phyloP scores from a whole-genome alignment of 2,329 filamentous ascomycete species.

The Cucurbitaria berberidis region DNA sequence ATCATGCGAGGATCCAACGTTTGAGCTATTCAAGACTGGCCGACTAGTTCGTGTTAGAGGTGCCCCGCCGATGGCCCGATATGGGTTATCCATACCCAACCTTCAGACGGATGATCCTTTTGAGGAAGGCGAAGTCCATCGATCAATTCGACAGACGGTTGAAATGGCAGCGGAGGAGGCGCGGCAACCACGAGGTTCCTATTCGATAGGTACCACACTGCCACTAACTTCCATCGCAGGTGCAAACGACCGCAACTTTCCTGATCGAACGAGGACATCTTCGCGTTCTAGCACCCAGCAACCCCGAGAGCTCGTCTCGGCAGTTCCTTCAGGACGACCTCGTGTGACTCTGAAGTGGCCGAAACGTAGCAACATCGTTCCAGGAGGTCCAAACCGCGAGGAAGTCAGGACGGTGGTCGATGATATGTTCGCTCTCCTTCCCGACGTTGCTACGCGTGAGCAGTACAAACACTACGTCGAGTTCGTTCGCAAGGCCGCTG shows the following conservation, averaged over 20 bases:
- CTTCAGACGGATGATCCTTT: neutral
- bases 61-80: neutral
- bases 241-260: neutral
- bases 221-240: neutral
- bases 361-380: neutral
- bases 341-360: no score
- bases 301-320: neutral
- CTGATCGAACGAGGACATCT: neutral
- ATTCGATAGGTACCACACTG: neutral
- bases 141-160: neutral
- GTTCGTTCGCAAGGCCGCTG: neutral
- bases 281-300: neutral
- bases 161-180: neutral
- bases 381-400: neutral
- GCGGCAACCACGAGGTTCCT: neutral
- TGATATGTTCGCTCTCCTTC: neutral
- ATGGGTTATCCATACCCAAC: neutral
- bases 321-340: no score
- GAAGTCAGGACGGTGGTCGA: neutral
- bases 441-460: neutral
- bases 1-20: neutral
- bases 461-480: neutral
- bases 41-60: slow-evolving; percentile 1
- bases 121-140: neutral
- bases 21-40: neutral